Evolutionary conservation across 306 rosid species (phyloP), one percentile per base, ranked within the genome.

Genomic region (Pyrus betulifolia): DNA sequence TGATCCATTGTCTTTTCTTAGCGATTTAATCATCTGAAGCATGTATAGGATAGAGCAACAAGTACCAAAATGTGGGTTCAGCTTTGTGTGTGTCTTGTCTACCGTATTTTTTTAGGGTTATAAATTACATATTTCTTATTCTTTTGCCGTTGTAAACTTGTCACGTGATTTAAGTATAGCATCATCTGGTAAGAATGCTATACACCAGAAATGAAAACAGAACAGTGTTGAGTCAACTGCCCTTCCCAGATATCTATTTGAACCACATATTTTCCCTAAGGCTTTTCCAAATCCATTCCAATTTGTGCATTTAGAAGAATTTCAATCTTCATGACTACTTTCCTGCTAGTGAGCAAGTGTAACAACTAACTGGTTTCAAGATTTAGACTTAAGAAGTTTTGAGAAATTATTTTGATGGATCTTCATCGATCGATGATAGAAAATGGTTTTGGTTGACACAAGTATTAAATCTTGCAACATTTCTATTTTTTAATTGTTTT

Each of bases 11-110:
- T 44, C 69, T 46, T 62, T 35, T 66, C 70, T 40, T 66, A 28
- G 25, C 27, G 17, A 45, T 74, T 67, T 35, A 25, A 11, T 64
- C 59, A 72, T 75, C 72, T 72, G 63, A 77, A 67, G 28, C 73
- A 46, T 57, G 63, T 45, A 44, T 65, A 60, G 69, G 66, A 69
- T 35, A 18, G 60, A 63, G 57, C 69, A 11, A 59, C 31, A 27
- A 59, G 33, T 65, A 38, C 14, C 72, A 35, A 60, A 65, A 27
- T 54, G 18, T 4, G 45, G 63, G 35, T 57, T 49, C 11, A 67
- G 28, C 70, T 76, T 70, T 28, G 14, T 69, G 60, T 31, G 33
- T 23, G 15, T 30, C 19, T 64, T 64, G 23, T 31, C 18, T 30
- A 38, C 18, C 44, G 35, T 57, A n/a, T 27, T 15, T 27, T 2